Evolutionary conservation across 2,329 filamentous ascomycete species (phyloP).

Genomic region (Gnomoniopsis smithogilvyi): DNA sequence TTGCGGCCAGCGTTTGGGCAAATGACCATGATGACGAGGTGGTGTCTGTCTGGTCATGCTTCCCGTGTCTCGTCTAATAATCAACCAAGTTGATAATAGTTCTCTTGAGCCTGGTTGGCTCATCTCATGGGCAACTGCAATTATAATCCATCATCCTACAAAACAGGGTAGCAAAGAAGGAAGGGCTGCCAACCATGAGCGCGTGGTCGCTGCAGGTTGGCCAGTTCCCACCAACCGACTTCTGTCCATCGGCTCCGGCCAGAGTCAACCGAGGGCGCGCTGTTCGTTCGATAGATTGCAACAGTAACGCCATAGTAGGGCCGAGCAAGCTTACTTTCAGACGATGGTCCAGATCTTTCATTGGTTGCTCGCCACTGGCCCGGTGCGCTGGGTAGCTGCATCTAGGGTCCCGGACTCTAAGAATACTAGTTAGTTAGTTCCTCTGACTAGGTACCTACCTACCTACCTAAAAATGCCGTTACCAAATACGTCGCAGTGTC

Average conservation of each 20-base stretch:
- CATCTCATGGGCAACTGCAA: neutral
- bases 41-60: too few species aligned
- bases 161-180: neutral
- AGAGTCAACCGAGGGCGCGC: neutral
- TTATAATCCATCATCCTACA: too few species aligned
- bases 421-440: neutral
- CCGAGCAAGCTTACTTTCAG: neutral
- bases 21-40: too few species aligned
- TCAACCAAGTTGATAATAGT: too few species aligned
- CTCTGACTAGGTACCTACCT: too few species aligned
- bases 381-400: neutral
- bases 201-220: neutral
- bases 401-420: neutral
- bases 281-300: neutral
- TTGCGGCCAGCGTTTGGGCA: too few species aligned
- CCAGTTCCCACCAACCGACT: neutral
- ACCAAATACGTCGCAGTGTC: neutral
- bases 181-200: neutral
- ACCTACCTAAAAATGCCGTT: too few species aligned
- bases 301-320: neutral
- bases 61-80: too few species aligned
- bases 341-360: neutral
- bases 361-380: neutral
- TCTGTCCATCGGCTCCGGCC: neutral
- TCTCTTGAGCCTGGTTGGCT: too few species aligned